These are phyloP conservation scores for Senecio squalidus DNA, from an alignment of 140 eudicot species.

Conservation along the genomic window DNA sequence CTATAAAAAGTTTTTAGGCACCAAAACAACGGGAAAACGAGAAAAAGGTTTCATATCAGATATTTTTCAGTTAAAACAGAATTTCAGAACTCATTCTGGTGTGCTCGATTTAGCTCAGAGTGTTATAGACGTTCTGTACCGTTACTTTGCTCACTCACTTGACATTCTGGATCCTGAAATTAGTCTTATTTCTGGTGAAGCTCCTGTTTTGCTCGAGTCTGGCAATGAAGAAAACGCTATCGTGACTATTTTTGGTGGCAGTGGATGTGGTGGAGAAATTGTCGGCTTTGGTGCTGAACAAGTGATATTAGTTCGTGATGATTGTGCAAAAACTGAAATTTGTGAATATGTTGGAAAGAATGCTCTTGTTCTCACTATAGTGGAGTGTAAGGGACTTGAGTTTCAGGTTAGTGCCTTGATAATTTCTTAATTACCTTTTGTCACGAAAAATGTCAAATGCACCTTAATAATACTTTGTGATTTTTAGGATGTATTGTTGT, in stretches of 20 bases:
- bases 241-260: conserved; percentile 50
- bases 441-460: too few species aligned
- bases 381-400: conserved; percentile 91
- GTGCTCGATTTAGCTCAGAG: conserved; percentile 71
- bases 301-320: conserved; percentile 79
- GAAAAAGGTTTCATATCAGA: conserved; percentile 53
- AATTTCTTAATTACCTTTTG: not conserved
- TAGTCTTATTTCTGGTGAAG: conserved; percentile 66
- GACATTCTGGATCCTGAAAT: conserved; percentile 63
- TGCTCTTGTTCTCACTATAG: conserved; percentile 67
- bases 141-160: conserved; percentile 53
- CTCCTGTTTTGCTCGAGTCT: conserved; percentile 57
- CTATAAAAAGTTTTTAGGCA: conserved; percentile 47
- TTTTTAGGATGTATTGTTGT: conserved; percentile 67
- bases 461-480: too few species aligned
- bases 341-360: conserved; percentile 43
- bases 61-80: conserved; percentile 37
- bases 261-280: conserved; percentile 25
- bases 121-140: conserved; percentile 52
- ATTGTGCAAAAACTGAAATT: conserved; percentile 37
- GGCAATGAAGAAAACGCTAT: conserved; percentile 56
- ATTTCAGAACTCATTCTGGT: conserved; percentile 78
- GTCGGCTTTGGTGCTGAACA: conserved; percentile 84
- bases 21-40: conserved; percentile 20
- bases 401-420: conserved; percentile 45